Evolutionary conservation across 1,139 yeast genomes (phyloP).

Genomic region (Martiniozyma asiatica): DNA sequence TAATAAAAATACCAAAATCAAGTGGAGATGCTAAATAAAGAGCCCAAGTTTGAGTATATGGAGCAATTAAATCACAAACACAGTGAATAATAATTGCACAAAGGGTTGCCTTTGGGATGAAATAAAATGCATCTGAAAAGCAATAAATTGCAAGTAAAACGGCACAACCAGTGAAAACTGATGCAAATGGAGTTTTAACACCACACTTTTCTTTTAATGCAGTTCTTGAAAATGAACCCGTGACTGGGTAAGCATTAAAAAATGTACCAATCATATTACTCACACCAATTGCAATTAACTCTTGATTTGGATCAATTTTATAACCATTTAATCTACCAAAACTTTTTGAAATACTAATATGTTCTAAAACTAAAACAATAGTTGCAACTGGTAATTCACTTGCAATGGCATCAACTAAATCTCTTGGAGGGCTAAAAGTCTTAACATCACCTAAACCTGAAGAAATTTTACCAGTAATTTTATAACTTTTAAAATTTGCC

Average conservation of each 20-base stretch:
- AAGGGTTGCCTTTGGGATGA: conserved; percentile 81
- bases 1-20: conserved; percentile 64
- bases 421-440: conserved; percentile 53
- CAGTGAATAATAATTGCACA: conserved; percentile 89
- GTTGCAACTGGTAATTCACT: conserved; percentile 77
- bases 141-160: conserved; percentile 79
- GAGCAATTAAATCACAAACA: conserved; percentile 77
- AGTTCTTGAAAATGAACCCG: conserved; percentile 92
- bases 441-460: conserved; percentile 73
- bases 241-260: conserved; percentile 89
- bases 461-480: conserved; percentile 67
- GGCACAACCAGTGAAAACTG: conserved; percentile 81
- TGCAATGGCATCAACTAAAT: conserved; percentile 49
- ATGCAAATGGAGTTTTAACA: conserved; percentile 89
- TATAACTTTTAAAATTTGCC: conserved; percentile 23
- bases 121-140: conserved; percentile 72
- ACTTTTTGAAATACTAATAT: conserved; percentile 86
- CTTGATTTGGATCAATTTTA: conserved; percentile 87
- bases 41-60: conserved; percentile 57
- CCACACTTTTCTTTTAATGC: conserved; percentile 94
- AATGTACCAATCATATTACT: conserved; percentile 85
- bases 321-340: conserved; percentile 89
- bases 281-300: conserved; percentile 86
- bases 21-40: conserved; percentile 70
- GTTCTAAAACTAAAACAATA: conserved; percentile 75